A percentile compares a stretch with the other conserved stretches of the same genome.
These are phyloP conservation scores for Vitis rotundifolia DNA, from an alignment of 164 flowering plant species.

Conservation along the genomic window DNA sequence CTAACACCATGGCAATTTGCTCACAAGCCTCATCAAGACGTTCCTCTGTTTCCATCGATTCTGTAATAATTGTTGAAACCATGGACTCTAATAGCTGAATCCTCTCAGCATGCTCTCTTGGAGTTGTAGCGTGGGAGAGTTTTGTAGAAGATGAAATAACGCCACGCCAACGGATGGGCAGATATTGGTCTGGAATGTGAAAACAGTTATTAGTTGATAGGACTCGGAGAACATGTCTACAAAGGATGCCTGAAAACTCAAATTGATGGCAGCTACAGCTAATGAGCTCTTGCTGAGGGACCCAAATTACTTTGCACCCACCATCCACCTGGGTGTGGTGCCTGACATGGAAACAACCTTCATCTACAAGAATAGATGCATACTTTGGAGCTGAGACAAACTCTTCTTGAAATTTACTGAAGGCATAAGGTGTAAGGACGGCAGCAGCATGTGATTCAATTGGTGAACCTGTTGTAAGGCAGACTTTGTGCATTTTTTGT, in stretches of 20 bases:
- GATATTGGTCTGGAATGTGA: constrained; percentile 71
- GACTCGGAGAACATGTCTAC: constrained; percentile 78
- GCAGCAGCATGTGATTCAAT: constrained; percentile 80
- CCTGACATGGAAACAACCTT: constrained; percentile 61
- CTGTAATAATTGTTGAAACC: constrained; percentile 59
- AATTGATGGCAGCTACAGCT: constrained; percentile 71
- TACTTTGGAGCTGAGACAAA: constrained; percentile 76
- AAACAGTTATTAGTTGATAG: constrained; percentile 77
- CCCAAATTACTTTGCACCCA: constrained; percentile 69
- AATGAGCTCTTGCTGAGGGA: constrained; percentile 52
- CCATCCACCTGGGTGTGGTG: constrained; percentile 75
- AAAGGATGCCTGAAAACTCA: constrained; percentile 76
- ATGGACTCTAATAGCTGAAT: constrained; percentile 60
- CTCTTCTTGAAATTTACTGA: constrained; percentile 71
- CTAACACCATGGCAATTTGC: constrained; percentile 39
- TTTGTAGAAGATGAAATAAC: constrained; percentile 28
- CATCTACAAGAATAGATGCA: constrained; percentile 65
- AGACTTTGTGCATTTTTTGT: constrained; percentile 45
- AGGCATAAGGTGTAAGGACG: constrained; percentile 78
- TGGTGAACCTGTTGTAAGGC: constrained; percentile 78
- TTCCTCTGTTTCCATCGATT: constrained; percentile 46
- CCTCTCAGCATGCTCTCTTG: constrained; percentile 39
- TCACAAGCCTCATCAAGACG: constrained; percentile 31
- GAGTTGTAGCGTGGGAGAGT: constrained; percentile 14
- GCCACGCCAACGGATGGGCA: constrained; percentile 66